These are phyloP conservation scores for Capillidium heterosporum DNA, from an alignment of 371 early-diverging fungal species.

Conservation along the genomic window DNA sequence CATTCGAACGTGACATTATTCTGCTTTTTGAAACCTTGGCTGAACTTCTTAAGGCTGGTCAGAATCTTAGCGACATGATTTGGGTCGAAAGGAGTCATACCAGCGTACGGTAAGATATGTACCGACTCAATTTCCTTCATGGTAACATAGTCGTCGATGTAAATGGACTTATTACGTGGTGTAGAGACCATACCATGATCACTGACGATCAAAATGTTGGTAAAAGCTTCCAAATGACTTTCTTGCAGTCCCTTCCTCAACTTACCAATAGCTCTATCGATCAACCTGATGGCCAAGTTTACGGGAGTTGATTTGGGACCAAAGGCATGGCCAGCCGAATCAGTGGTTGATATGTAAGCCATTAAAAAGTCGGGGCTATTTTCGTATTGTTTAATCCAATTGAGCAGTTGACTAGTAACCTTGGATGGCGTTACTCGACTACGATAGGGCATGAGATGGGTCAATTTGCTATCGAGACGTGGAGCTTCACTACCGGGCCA, in stretches of 20 bases:
- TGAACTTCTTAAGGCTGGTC: conserved; percentile 16
- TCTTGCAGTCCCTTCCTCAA: conserved; percentile 30
- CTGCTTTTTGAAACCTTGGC: conserved; percentile 17
- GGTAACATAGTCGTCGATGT: conserved; percentile 53
- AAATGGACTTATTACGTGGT: conserved; percentile 27
- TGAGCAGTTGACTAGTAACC: conserved; percentile 38
- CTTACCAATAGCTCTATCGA: conserved; percentile 43
- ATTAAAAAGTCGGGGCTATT: conserved; percentile 57
- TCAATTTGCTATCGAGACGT: conserved; percentile 24
- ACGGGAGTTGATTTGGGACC: conserved; percentile 52
- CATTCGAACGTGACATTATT: too few relatives aligned
- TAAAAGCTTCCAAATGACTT: conserved; percentile 35
- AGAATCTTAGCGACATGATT: conserved; percentile 11
- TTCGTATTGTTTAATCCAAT: conserved; percentile 59
- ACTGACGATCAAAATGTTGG: conserved; percentile 67
- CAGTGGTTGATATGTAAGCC: conserved; percentile 67
- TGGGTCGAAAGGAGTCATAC: conserved; percentile 21
- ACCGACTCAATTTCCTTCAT: conserved; percentile 14
- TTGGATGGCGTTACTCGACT: conserved; percentile 19
- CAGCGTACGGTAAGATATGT: conserved; percentile 24
- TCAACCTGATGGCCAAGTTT: conserved; percentile 23
- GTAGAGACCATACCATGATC: conserved; percentile 83
- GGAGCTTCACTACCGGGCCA: conserved; percentile 67
- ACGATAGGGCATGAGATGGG: conserved; percentile 37
- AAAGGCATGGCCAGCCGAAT: conserved; percentile 54